Evolutionary conservation across 164 flowering plant genomes (phyloP), one percentile per base, ranked within the genome.

Genomic region (Vitis labrusca): DNA sequence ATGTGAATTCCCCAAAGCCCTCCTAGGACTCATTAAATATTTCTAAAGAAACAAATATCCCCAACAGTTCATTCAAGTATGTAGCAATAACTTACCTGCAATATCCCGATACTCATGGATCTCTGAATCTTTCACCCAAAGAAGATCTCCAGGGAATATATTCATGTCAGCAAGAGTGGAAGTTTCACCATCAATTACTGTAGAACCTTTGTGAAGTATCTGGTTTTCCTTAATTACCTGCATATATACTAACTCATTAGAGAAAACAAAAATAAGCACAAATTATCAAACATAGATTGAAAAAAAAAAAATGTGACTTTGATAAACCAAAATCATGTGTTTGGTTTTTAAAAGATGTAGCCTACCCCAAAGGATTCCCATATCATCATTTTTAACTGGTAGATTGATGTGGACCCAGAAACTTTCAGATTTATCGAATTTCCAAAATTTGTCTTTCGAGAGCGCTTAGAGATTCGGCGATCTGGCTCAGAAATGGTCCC

Each of bases 281-380:
- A 8, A n/a, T 30, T 10, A 2, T 10, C 10, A 10, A 15, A 44
- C 14, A 61, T 11, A 60, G 19, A 27, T 12, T 16, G 10, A 48
- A 23, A 23, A 23, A 23, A 17, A 44, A 5, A 57, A 53, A 32
- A 19, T 37, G 44, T 37, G 44, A 37, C 44, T 37, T 37, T 57
- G 52, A 48, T 8, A 8, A 10, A 52, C 37, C 5, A 15, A 32
- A 50, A 54, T 50, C 44, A 68, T 61, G 48, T 17, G 50, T 12
- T 30, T 48, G 47, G 37, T 15, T 60, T 14, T 44, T 9, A 59
- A 50, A 13, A 32, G 15, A 58, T 71, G 53, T 53, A 71, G 51
- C 94, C 47, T 88, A 96, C 99, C 92, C 97, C 99, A 79, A 93
- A 89, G 17, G 91, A 89, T 77, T 93, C 97, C 98, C 98, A 93